Percentiles rank a stretch among this genome's conserved stretches.
phyloP scores from a whole-genome alignment of 2,329 filamentous ascomycete species.

The Fusarium siculi region DNA sequence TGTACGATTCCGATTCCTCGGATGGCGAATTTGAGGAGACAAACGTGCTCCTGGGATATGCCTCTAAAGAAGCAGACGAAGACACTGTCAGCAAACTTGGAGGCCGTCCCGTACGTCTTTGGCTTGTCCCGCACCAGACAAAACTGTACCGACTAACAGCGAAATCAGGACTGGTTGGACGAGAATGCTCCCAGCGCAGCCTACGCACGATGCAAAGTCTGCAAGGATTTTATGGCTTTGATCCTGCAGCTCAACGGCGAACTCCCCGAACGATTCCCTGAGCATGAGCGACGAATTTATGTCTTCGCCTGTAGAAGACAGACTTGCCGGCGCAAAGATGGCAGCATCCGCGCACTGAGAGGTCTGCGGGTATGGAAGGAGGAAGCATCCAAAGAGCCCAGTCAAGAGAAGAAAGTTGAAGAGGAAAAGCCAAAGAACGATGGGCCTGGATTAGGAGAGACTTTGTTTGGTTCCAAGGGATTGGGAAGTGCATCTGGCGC shows the following conservation, averaged over 20 bases:
- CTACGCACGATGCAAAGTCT: constrained; percentile 86
- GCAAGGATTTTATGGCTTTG: constrained; percentile 83
- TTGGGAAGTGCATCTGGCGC: constrained; percentile 50
- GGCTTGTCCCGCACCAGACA: neutral
- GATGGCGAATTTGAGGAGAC: constrained; percentile 80
- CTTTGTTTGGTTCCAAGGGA: constrained; percentile 74
- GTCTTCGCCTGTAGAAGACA: constrained; percentile 84
- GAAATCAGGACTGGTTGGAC: constrained; percentile 82
- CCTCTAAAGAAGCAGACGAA: constrained; percentile 79
- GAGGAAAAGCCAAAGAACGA: constrained; percentile 50
- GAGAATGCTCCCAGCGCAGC: constrained; percentile 76
- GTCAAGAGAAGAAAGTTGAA: constrained; percentile 48
- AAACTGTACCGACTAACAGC: constrained; percentile 31
- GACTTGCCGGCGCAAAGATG: constrained; percentile 82
- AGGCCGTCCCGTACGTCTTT: constrained; percentile 78
- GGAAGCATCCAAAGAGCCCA: constrained; percentile 44
- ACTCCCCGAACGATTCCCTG: constrained; percentile 84
- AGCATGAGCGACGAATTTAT: constrained; percentile 88
- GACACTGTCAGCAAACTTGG: constrained; percentile 91
- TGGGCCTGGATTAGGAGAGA: constrained; percentile 67
- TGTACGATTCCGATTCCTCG: constrained; percentile 89
- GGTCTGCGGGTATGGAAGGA: constrained; percentile 68
- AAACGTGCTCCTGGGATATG: constrained; percentile 90
- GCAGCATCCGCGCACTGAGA: constrained; percentile 81
- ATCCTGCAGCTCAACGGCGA: constrained; percentile 93